Evolutionary conservation across 805 yeast genomes (phyloP).

Genomic region (Wickerhamomyces queroliae): DNA sequence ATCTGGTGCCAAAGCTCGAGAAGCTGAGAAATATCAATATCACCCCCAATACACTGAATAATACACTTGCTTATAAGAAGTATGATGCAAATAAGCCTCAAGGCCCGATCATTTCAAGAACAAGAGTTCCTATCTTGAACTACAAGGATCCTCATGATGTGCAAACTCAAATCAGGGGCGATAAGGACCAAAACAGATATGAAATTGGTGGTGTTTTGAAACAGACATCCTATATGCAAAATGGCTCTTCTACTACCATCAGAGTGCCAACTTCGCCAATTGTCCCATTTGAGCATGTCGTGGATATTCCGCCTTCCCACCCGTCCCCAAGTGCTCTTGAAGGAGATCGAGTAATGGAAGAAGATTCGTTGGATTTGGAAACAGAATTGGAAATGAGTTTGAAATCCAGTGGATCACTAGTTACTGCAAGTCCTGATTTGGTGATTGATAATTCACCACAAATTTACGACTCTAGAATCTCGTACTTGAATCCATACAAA

Average conservation of each 20-base stretch:
- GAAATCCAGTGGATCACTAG: background rate
- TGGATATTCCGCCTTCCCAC: no score
- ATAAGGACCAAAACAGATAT: background rate
- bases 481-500: slow-evolving; percentile 12
- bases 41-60: no score
- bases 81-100: background rate
- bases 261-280: no score
- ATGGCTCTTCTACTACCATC: no score
- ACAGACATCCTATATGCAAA: no score
- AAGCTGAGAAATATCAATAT: no score
- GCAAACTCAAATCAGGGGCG: background rate
- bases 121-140: background rate
- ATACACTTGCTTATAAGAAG: no score
- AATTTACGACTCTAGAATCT: slow-evolving; percentile 7
- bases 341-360: background rate
- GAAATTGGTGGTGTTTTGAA: background rate
- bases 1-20: background rate
- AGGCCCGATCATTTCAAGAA: background rate
- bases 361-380: no score
- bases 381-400: background rate
- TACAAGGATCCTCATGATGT: background rate
- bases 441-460: background rate
- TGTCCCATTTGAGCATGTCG: no score
- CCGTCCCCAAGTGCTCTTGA: background rate
- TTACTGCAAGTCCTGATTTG: slow-evolving; percentile 5